A percentile compares a stretch with the other conserved stretches of the same genome.
phyloP scores from a whole-genome alignment of 768 basidiomycete species.

The Hygrophoropsis aurantiaca region DNA sequence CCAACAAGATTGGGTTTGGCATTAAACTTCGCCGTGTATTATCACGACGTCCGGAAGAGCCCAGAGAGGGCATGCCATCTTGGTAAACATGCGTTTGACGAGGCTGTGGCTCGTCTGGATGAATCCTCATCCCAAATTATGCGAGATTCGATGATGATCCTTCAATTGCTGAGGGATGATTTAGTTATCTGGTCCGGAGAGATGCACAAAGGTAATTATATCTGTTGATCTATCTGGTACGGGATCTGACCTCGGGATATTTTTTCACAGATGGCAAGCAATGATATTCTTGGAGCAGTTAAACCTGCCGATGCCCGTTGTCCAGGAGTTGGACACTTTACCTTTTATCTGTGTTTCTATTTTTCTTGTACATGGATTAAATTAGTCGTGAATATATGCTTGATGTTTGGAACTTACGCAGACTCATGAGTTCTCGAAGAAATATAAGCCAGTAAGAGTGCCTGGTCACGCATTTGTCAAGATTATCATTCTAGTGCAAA shows the following conservation, averaged over 20 bases:
- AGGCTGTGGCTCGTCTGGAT: constrained; percentile 71
- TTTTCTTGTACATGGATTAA: constrained; percentile 3
- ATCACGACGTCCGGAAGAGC: constrained; percentile 82
- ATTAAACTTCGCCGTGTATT: constrained; percentile 93
- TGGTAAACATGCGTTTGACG: constrained; percentile 91
- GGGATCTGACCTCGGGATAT: no score
- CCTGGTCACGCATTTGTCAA: background rate
- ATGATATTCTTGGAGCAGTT: no score
- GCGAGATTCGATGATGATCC: constrained; percentile 78
- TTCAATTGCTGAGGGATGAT: constrained; percentile 83
- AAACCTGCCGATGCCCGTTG: no score
- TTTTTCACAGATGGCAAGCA: no score
- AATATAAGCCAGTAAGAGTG: background rate
- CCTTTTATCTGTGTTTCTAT: background rate
- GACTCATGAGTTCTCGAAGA: background rate
- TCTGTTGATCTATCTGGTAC: background rate
- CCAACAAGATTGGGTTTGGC: constrained; percentile 87
- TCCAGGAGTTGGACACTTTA: background rate
- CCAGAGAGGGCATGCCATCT: constrained; percentile 86
- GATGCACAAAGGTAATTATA: constrained; percentile 45
- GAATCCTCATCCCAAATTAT: constrained; percentile 42
- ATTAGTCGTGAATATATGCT: background rate
- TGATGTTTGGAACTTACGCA: background rate
- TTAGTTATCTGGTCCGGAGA: constrained; percentile 83
- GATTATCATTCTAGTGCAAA: constrained; percentile 56